Base-by-base conservation (phyloP, 2,329 filamentous ascomycete species). In the Laburnicola sp. region DNA sequence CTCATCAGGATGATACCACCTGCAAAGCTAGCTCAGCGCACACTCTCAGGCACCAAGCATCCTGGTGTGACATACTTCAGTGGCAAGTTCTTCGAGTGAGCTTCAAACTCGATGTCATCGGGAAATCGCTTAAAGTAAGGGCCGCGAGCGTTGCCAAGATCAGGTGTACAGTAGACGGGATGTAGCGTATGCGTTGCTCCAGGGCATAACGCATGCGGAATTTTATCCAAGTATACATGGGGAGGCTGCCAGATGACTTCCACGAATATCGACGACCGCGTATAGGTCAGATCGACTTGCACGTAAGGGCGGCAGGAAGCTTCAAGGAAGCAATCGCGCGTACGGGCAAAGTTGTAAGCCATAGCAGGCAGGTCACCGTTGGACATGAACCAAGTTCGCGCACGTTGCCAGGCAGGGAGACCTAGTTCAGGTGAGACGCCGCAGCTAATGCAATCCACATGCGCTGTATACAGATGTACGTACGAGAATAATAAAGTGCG, bases 261-360 rank as follows among this genome's bases (percentile, higher is more conserved):
- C 22, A 32, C 43, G 25, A 36, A 10, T 28, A 45, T 43, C 11
- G 21, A 51, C 27, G 32, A 30, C 11, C 22, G 37, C 10, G 38
- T 43, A 32, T 25, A 43, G 16, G 25, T n/a, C 28, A 43, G 35
- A 16, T 38, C 30, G 21, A 68, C 48, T 6, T 55, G 46, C 2
- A 73, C 4, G 30, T 43, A 53, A 8, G 59, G 55, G 2, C 45
- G 51, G 1, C 51, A 47, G 8, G 40, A 54, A 1, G 48, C 53
- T 22, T 65, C 50, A 3, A 53, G 6, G 46, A 73, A 69, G 46
- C 69, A 73, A 35, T 73, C 70, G 16, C 66, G 66, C 1, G 62
- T 63, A 1, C 59, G 59, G n/a, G 71, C 32, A 34, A 69, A 70
- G 37, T 71, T 69, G 53, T 63, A 64, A 1, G 71, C 43, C 21